Evolutionary conservation across 805 yeast genomes (phyloP).

Genomic region (Cyberlindnera mississippiensis): DNA sequence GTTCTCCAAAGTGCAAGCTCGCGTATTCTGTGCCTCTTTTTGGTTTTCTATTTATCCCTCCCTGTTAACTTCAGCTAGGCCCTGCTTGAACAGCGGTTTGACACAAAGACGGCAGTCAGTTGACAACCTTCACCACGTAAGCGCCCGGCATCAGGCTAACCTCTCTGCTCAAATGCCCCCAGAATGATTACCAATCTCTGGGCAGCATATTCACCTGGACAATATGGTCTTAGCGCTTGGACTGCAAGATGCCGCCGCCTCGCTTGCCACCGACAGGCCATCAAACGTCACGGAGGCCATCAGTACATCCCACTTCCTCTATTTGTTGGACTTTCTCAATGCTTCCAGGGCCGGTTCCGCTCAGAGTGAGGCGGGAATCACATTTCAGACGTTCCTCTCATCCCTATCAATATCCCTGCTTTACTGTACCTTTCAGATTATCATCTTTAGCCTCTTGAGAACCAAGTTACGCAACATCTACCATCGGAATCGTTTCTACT

Average conservation of each 20-base stretch:
- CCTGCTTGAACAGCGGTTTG: no score
- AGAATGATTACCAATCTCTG: neutral
- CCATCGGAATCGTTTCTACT: conserved; percentile 48
- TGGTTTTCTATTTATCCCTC: no score
- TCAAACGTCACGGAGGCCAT: conserved; percentile 14
- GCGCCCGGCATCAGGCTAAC: no score
- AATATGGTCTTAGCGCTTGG: conserved; percentile 4
- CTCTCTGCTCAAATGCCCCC: no score
- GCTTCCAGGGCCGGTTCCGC: conserved; percentile 58
- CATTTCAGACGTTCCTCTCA: conserved; percentile 51
- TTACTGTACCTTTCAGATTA: conserved; percentile 50
- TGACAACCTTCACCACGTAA: no score
- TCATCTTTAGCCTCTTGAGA: conserved; percentile 37
- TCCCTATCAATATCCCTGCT: conserved; percentile 52
- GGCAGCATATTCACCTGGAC: neutral
- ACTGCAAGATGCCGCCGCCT: neutral
- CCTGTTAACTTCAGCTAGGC: no score
- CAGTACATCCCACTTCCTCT: conserved; percentile 21
- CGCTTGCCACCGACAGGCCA: neutral
- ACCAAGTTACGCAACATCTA: conserved; percentile 39
- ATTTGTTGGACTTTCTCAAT: conserved; percentile 38
- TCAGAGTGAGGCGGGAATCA: conserved; percentile 53
- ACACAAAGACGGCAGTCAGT: no score
- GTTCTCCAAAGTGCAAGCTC: no score
- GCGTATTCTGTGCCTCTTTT: no score